Evolutionary conservation across 805 yeast species (phyloP).

Genomic region (Candida glaebosa): DNA sequence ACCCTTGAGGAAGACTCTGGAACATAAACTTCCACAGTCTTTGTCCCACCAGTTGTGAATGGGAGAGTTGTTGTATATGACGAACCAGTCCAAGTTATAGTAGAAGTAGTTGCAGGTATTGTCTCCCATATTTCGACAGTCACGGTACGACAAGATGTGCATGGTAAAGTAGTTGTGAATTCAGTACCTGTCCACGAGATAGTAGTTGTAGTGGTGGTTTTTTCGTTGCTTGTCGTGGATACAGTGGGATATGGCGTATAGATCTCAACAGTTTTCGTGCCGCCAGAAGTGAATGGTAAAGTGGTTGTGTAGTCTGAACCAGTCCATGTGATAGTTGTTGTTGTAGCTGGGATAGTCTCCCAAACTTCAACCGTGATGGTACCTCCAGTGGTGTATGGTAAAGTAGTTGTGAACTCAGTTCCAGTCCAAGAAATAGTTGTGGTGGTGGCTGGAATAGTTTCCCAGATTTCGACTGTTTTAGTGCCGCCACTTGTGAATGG

Average conservation of each 20-base stretch:
- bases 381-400: slow-evolving; percentile 8
- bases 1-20: neutral
- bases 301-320: slow-evolving; percentile 10
- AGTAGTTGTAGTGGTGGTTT: no score
- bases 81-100: no score
- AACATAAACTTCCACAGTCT: neutral
- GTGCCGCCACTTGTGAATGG: slow-evolving; percentile 8
- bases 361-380: slow-evolving; percentile 13
- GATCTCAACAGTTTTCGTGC: slow-evolving; percentile 10
- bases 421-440: no score
- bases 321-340: slow-evolving; percentile 8
- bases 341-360: slow-evolving; percentile 10
- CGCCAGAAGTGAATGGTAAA: slow-evolving; percentile 7
- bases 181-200: no score
- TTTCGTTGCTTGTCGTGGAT: no score
- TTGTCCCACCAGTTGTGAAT: neutral
- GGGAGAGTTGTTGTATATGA: no score
- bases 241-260: slow-evolving; percentile 9
- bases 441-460: slow-evolving; percentile 12
- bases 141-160: no score
- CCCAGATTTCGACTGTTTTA: slow-evolving; percentile 10
- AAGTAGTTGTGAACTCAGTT: slow-evolving; percentile 12
- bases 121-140: no score
- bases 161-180: no score
- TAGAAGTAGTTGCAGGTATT: no score